Percentiles rank a stretch among this genome's conserved stretches.
These are phyloP conservation scores for Spathaspora girioi DNA, from an alignment of 805 yeast species.

Conservation along the genomic window DNA sequence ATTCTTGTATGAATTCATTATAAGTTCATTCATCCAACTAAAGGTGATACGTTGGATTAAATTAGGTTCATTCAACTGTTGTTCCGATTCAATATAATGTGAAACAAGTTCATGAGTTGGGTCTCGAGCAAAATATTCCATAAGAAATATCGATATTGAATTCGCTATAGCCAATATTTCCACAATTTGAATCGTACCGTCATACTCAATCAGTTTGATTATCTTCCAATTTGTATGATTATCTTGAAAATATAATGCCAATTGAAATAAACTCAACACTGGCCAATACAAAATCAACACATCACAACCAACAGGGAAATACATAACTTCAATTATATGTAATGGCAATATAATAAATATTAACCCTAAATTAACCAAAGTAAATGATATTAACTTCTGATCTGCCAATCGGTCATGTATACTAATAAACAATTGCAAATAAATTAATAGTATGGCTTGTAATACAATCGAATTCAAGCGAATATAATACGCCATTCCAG, in stretches of 20 bases:
- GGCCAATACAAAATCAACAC: conserved; percentile 30
- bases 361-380: conserved; percentile 7
- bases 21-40: conserved; percentile 46
- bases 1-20: conserved; percentile 33
- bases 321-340: conserved; percentile 22
- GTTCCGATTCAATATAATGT: conserved; percentile 21
- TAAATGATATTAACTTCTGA: conserved; percentile 14
- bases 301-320: conserved; percentile 18
- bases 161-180: conserved; percentile 26
- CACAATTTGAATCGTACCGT: conserved; percentile 7
- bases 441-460: conserved; percentile 13
- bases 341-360: conserved; percentile 19
- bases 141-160: conserved; percentile 26
- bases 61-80: conserved; percentile 21
- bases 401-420: conserved; percentile 20
- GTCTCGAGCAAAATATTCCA: conserved; percentile 35
- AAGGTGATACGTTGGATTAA: conserved; percentile 39
- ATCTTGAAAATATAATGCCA: conserved; percentile 23
- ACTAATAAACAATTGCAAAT: conserved; percentile 13
- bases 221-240: conserved; percentile 20
- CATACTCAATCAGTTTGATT: conserved; percentile 7
- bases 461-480: conserved; percentile 16
- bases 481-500: conserved; percentile 22
- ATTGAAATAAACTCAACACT: conserved; percentile 13
- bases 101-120: conserved; percentile 38